Base-by-base conservation (phyloP, 768 basidiomycete species). In the Xerocomellus chrysenteron region DNA sequence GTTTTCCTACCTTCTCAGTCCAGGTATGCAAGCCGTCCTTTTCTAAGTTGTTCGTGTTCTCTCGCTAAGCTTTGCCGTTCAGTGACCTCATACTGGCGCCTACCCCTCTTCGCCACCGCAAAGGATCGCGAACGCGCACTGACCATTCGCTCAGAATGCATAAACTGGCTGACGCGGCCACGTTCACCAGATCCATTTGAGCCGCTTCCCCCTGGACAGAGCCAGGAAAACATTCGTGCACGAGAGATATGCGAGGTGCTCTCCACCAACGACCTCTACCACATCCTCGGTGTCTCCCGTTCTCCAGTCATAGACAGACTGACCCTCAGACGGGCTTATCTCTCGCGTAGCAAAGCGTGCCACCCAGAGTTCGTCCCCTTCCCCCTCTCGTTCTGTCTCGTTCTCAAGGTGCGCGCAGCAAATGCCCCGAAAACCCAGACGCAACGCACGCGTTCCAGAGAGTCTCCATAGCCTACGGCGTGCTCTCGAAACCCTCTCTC, bases 391-490 rank as follows among this genome's bases (percentile, higher is more conserved):
- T 37, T 19, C 41, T 4, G 39, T 35, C 5, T 44, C 45, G 50
- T 50, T 56, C 50, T 61, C n/a, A 46, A 26, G 36, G 7, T n/a
- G 26, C 47, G 3, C 60, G 14, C 62, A 94, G 92, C 68, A 94
- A 93, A 76, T 93, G 89, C 60, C 89, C 90, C 3, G 69, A 54
- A 21, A 85, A 87, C 65, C 83, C 87, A 5, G 80, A 86, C 45
- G 88, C 92, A 17, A 94, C 92, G 0, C 76, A 82, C 19, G 92
- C 92, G 1, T 94, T 94, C 68, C 92, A 94, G 67, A 89, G 88
- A 63, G 87, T 94, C 5, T 87, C 89, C 6, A 82, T 91, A 16
- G 92, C 92, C 2, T 94, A 93, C 63, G 81, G 88, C 60, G 83
- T 90, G 10, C 83, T 94, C 55, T 87, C 86, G 63, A 85, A 86